A percentile compares a stretch with the other conserved stretches of the same genome.
phyloP scores from a whole-genome alignment of 1,284 basidiomycete species.

The Marasmius fiardii region DNA sequence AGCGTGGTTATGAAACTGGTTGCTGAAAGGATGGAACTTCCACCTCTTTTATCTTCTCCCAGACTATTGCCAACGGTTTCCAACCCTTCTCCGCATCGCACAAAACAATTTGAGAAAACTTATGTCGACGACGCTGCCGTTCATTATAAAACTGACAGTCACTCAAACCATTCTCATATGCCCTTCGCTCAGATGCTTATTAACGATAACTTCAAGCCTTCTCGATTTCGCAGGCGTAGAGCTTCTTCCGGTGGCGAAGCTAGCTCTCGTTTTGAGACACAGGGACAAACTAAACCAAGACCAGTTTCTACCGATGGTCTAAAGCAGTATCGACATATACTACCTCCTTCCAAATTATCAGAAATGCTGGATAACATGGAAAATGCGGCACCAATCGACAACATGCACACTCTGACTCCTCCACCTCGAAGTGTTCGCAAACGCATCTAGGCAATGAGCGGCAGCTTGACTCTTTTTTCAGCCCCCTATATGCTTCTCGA shows the following conservation, averaged over 20 bases:
- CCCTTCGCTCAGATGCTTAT: neutral
- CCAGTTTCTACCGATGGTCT: neutral
- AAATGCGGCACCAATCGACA: neutral
- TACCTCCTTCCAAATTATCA: conserved; percentile 13
- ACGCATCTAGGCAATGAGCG: neutral
- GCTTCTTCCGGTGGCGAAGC: conserved; percentile 36
- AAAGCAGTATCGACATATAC: conserved; percentile 9
- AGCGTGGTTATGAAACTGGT: conserved; percentile 54
- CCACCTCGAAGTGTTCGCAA: neutral
- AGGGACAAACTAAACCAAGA: neutral
- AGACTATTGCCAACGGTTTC: neutral
- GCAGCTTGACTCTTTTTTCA: no score
- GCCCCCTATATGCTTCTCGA: no score
- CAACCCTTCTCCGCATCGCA: neutral
- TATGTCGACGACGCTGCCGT: neutral
- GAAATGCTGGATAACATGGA: conserved; percentile 12
- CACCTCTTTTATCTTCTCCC: conserved; percentile 15
- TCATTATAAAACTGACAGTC: neutral
- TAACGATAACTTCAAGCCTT: neutral
- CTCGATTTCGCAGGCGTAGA: conserved; percentile 23
- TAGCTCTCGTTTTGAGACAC: neutral
- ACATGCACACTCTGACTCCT: conserved; percentile 5
- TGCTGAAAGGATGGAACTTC: conserved; percentile 54
- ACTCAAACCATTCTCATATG: neutral
- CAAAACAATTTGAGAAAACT: neutral